phyloP scores from a whole-genome alignment of 805 yeast genomes.

The Saccharomycopsis oosterbeekiorum region DNA sequence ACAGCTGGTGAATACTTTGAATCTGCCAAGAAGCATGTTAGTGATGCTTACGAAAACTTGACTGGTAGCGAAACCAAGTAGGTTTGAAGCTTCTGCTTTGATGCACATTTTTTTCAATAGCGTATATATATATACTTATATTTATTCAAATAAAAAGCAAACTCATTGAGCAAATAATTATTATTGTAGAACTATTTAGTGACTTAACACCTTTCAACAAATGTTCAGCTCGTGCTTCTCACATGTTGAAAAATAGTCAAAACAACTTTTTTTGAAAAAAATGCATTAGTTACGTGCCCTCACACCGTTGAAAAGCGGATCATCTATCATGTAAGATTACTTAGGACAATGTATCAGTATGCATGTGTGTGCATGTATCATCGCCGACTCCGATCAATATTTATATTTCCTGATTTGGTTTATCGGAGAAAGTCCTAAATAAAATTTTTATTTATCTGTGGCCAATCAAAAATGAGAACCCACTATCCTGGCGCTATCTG shows the following conservation, averaged over 20 bases:
- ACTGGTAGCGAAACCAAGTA: not conserved
- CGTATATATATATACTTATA: too few relatives aligned
- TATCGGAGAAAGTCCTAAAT: not conserved
- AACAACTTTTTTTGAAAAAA: not conserved
- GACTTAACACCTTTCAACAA: too few relatives aligned
- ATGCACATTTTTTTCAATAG: not conserved
- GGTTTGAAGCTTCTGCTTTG: not conserved
- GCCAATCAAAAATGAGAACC: slow-evolving; percentile 4
- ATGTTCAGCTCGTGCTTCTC: not conserved
- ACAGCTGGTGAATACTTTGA: slow-evolving; percentile 52
- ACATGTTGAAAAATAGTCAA: not conserved
- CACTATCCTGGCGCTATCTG: not conserved
- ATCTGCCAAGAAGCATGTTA: slow-evolving; percentile 42
- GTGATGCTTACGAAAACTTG: slow-evolving; percentile 32
- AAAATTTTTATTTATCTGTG: slow-evolving; percentile 8
- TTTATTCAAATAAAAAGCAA: too few relatives aligned
- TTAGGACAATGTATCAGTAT: not conserved
- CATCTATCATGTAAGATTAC: not conserved
- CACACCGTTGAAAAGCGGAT: not conserved
- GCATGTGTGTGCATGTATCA: not conserved
- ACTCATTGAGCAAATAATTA: too few relatives aligned
- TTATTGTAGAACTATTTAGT: too few relatives aligned
- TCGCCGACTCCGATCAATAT: not conserved
- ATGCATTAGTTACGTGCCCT: not conserved
- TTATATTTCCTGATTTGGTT: not conserved